phyloP scores from a whole-genome alignment of 768 basidiomycete species.

The Suillus paluster region DNA sequence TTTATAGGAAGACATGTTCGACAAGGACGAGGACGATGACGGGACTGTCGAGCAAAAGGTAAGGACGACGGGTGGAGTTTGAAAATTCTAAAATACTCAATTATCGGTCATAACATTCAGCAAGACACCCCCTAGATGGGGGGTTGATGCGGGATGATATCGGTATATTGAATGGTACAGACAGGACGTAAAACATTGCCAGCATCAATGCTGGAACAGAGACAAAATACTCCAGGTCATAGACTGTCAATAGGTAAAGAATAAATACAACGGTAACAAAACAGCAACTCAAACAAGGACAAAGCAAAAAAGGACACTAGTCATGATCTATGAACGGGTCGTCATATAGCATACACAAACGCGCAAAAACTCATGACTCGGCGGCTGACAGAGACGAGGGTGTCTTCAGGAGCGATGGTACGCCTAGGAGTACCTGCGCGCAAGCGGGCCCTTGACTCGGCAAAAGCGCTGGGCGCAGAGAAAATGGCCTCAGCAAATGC shows the following conservation, averaged over 20 bases:
- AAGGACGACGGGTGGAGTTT: slow-evolving; percentile 26
- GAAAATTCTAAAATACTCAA: slow-evolving; percentile 23
- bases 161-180: not conserved
- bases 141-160: not conserved
- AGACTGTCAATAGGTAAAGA: slow-evolving; percentile 5
- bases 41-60: slow-evolving; percentile 9
- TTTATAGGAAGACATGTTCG: slow-evolving; percentile 35
- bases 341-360: not conserved
- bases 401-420: slow-evolving; percentile 25
- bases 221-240: not conserved
- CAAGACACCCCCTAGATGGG: not conserved
- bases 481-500: slow-evolving; percentile 71
- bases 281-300: slow-evolving; percentile 21
- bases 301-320: slow-evolving; percentile 22
- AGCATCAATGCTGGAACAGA: not conserved
- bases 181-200: not conserved
- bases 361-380: slow-evolving; percentile 10
- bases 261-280: not conserved
- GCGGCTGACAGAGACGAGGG: not conserved
- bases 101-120: slow-evolving; percentile 20
- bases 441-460: slow-evolving; percentile 31
- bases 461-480: slow-evolving; percentile 45
- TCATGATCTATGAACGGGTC: not conserved
- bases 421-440: slow-evolving; percentile 28
- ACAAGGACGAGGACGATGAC: slow-evolving; percentile 8